Percentiles rank a stretch among this genome's conserved stretches.
These are phyloP conservation scores for Hypomyces perniciosus DNA, from an alignment of 2,329 filamentous ascomycete species.

Conservation along the genomic window DNA sequence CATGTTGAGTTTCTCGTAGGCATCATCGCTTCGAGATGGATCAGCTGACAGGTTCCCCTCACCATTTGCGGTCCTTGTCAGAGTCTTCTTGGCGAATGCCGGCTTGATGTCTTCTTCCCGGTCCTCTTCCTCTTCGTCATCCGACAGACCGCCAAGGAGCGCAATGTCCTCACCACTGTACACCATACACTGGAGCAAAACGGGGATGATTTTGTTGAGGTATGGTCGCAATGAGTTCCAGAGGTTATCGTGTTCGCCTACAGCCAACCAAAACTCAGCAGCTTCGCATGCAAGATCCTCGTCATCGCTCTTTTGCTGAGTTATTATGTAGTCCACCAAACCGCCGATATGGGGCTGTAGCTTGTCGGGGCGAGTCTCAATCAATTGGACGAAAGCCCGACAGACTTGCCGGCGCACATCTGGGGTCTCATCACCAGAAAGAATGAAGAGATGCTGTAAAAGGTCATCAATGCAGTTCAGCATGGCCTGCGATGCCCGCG, in stretches of 20 bases:
- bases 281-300: slow-evolving; percentile 89
- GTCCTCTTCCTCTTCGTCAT: slow-evolving; percentile 90
- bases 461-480: slow-evolving; percentile 74
- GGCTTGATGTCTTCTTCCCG: slow-evolving; percentile 87
- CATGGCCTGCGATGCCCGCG: slow-evolving; percentile 76
- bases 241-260: slow-evolving; percentile 79
- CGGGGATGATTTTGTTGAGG: slow-evolving; percentile 78
- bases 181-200: slow-evolving; percentile 89
- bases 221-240: slow-evolving; percentile 72
- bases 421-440: slow-evolving; percentile 68
- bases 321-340: slow-evolving; percentile 86
- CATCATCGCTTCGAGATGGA: slow-evolving; percentile 46
- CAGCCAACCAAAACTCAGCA: slow-evolving; percentile 93
- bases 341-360: slow-evolving; percentile 81
- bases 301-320: slow-evolving; percentile 82
- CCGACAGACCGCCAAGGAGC: slow-evolving; percentile 73
- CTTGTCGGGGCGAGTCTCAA: slow-evolving; percentile 85
- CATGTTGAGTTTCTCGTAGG: slow-evolving; percentile 52
- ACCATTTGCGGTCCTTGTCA: slow-evolving; percentile 54
- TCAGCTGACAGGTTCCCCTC: slow-evolving; percentile 44
- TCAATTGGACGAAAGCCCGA: slow-evolving; percentile 84
- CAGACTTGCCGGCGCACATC: slow-evolving; percentile 92
- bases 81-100: slow-evolving; percentile 69
- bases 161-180: slow-evolving; percentile 93
- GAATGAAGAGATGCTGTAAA: slow-evolving; percentile 73